phyloP scores from a whole-genome alignment of 1,139 yeast genomes.

The Trichomonascaceae sp. region DNA sequence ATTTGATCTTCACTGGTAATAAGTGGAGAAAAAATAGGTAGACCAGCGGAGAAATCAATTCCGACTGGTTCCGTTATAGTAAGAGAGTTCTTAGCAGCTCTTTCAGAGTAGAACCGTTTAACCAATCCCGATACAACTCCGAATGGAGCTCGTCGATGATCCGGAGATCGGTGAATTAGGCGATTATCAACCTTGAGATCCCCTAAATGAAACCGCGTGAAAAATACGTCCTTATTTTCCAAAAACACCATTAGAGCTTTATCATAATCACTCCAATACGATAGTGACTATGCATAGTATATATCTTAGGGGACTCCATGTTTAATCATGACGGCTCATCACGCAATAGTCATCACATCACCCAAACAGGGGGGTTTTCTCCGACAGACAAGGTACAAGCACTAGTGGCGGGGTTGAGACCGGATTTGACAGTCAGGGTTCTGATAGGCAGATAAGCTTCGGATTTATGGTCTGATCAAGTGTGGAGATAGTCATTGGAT shows the following conservation, averaged over 20 bases:
- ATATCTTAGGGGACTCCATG: not conserved
- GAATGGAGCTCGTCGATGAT: conserved; percentile 37
- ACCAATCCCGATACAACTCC: conserved; percentile 5
- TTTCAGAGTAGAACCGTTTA: conserved; percentile 41
- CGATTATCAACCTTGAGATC: conserved; percentile 31
- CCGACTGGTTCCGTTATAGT: conserved; percentile 36
- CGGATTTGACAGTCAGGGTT: not conserved
- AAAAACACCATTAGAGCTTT: conserved; percentile 3
- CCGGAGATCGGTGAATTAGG: conserved; percentile 46
- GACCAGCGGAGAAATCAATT: conserved; percentile 31
- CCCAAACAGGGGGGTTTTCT: not conserved
- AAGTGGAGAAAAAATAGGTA: conserved; percentile 45
- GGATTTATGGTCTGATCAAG: not conserved
- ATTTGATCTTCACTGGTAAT: conserved; percentile 43
- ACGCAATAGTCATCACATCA: not conserved
- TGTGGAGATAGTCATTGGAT: not conserved
- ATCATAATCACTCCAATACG: not conserved
- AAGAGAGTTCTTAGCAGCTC: conserved; percentile 45
- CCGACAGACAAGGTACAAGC: not conserved
- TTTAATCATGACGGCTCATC: not conserved
- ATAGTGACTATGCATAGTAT: not conserved
- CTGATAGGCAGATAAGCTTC: not conserved
- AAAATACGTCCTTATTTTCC: conserved; percentile 1
- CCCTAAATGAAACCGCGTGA: not conserved
- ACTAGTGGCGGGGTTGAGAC: not conserved